phyloP scores from a whole-genome alignment of 2,329 filamentous ascomycete genomes.

The Aspergillus tanneri region DNA sequence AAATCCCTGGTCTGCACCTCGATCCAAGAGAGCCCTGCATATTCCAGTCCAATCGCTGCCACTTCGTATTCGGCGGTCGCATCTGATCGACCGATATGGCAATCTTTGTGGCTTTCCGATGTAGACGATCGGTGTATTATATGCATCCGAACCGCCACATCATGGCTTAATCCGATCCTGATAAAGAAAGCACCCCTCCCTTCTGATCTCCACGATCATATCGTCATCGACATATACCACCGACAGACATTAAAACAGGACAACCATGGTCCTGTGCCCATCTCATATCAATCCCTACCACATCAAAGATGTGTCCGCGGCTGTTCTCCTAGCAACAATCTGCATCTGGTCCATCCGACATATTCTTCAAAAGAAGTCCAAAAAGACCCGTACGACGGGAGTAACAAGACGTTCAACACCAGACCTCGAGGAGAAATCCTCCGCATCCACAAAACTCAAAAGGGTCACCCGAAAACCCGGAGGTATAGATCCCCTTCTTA shows the following conservation, averaged over 20 bases:
- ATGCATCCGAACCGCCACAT: too few relatives aligned
- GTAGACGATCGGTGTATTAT: too few relatives aligned
- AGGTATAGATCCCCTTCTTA: conserved; percentile 37
- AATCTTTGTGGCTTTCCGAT: conserved; percentile 10
- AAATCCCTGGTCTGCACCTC: conserved; percentile 27
- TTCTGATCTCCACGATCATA: too few relatives aligned
- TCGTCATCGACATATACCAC: too few relatives aligned
- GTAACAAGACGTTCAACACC: conserved; percentile 35
- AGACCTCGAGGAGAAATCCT: conserved; percentile 48
- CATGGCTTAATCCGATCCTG: not conserved
- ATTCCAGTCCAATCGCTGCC: not conserved
- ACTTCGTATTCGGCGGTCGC: conserved; percentile 16
- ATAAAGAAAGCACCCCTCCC: too few relatives aligned
- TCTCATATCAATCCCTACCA: conserved; percentile 11
- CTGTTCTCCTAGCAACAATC: conserved; percentile 31
- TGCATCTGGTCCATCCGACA: conserved; percentile 29
- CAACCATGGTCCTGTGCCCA: not conserved
- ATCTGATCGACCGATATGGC: conserved; percentile 31
- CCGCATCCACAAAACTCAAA: conserved; percentile 29
- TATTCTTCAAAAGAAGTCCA: conserved; percentile 22
- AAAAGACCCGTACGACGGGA: too few relatives aligned
- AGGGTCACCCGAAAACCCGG: conserved; percentile 45
- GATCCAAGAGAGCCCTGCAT: conserved; percentile 11
- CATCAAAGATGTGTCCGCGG: conserved; percentile 29
- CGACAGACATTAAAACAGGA: not conserved